These are phyloP conservation scores for Brassica incana DNA, from an alignment of 345 rosid genomes.

Conservation along the genomic window DNA sequence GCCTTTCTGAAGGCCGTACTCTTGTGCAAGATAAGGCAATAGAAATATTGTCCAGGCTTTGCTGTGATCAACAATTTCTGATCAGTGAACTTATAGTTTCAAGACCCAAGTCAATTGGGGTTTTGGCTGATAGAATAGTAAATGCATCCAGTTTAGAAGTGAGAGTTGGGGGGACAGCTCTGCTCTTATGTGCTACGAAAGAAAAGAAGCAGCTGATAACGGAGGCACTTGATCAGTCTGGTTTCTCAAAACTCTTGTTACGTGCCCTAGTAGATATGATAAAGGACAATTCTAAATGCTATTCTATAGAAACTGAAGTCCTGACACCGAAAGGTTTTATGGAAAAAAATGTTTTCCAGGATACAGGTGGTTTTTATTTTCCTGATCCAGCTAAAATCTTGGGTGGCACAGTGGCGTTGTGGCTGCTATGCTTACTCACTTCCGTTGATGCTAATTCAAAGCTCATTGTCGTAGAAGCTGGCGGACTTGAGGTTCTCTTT, in stretches of 20 bases:
- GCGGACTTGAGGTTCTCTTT: conserved; percentile 70
- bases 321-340: conserved; percentile 53
- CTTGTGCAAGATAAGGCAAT: conserved; percentile 74
- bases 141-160: conserved; percentile 71
- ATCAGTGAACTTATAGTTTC: conserved; percentile 64
- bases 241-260: conserved; percentile 52
- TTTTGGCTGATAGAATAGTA: conserved; percentile 67
- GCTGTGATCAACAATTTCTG: conserved; percentile 58
- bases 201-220: conserved; percentile 56
- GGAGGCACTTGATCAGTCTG: conserved; percentile 66
- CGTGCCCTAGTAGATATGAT: conserved; percentile 72
- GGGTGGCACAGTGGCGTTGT: conserved; percentile 63
- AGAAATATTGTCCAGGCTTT: conserved; percentile 80
- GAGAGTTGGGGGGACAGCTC: conserved; percentile 66
- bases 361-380: conserved; percentile 60
- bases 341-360: conserved; percentile 61
- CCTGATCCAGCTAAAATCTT: conserved; percentile 62
- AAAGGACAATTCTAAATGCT: conserved; percentile 50
- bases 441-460: conserved; percentile 51
- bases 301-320: conserved; percentile 60
- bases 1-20: conserved; percentile 64
- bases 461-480: conserved; percentile 67
- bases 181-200: conserved; percentile 71
- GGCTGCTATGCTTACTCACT: conserved; percentile 70
- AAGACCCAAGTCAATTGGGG: conserved; percentile 48